Evolutionary conservation across 257 asterid genomes (phyloP), one percentile per base, ranked within the genome.

Genomic region (Solanum medicagineum): DNA sequence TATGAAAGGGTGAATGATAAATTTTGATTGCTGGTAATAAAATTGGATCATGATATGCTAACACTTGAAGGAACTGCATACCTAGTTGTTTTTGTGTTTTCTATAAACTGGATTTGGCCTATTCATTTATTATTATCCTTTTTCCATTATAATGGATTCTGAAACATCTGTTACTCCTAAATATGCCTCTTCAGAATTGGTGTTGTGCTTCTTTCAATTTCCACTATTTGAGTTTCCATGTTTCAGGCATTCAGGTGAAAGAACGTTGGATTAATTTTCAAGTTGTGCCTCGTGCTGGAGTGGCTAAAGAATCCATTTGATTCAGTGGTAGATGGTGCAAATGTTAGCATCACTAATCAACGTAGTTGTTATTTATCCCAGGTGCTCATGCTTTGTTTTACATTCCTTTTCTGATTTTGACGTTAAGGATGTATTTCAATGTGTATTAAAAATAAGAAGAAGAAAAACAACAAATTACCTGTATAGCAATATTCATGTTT

Each of bases 241-340:
- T 69, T 84, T 88, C 84, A 81, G 84, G 45, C 85, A 73, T 86
- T 86, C 81, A 54, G 81, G 69, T 45, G 51, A 57, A 20, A 20
- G 65, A 57, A 57, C n/a, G 65, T 8, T n/a, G 26, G 26, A 57
- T 57, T 4, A 57, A 20, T 24, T 57, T 57, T 57, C 65, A 8
- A 57, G 65, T 26, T 57, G 26, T 24, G 9, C 65, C 65, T 57
- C 7, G 65, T 57, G 26, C 14, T 8, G 65, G 26, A 57, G 85
- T 97, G 98, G 98, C 97, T 97, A 87, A 88, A 82, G 88, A 74
- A 81, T 87, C 98, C 98, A 83, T 90, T 95, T 90, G 99, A 94
- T 93, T 96, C 98, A 83, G 95, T 92, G 16, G 88, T 95, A 51
- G 98, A 92, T 88, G 98, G 96, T 81, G 98, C 99, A 82, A 93